phyloP scores from a whole-genome alignment of 1,284 basidiomycete species.

The Erythrobasidium hasegawianum region DNA sequence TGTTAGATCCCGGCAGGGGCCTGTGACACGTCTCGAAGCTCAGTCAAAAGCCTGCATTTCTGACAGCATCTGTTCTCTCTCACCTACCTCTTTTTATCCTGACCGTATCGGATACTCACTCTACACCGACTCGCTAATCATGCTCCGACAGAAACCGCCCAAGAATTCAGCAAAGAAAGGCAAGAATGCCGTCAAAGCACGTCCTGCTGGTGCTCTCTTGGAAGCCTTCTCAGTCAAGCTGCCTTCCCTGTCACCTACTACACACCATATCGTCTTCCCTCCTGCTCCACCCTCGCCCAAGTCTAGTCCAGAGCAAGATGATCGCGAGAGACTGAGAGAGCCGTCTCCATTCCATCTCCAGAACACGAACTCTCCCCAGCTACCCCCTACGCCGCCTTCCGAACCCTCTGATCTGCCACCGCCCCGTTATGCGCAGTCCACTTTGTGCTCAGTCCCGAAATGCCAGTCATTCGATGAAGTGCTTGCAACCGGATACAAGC shows the following conservation, averaged over 20 bases:
- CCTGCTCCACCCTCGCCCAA: constrained; percentile 17
- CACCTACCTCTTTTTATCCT: no score
- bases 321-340: background rate
- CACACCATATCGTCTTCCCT: constrained; percentile 4
- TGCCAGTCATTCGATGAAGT: background rate
- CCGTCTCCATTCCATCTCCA: background rate
- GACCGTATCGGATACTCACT: background rate
- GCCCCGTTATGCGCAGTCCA: background rate
- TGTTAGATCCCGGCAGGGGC: no score
- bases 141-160: background rate
- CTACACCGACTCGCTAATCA: background rate
- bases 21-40: no score
- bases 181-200: background rate
- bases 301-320: background rate
- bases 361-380: background rate
- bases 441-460: background rate
- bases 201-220: background rate
- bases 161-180: background rate
- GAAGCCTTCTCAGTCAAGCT: constrained; percentile 15
- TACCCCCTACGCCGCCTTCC: background rate
- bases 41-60: no score
- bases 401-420: background rate
- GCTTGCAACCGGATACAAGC: background rate
- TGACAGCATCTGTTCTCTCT: no score
- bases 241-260: background rate